Conservation (phyloP, 805 yeast genomes). For the Henningerozyma blattae region DNA sequence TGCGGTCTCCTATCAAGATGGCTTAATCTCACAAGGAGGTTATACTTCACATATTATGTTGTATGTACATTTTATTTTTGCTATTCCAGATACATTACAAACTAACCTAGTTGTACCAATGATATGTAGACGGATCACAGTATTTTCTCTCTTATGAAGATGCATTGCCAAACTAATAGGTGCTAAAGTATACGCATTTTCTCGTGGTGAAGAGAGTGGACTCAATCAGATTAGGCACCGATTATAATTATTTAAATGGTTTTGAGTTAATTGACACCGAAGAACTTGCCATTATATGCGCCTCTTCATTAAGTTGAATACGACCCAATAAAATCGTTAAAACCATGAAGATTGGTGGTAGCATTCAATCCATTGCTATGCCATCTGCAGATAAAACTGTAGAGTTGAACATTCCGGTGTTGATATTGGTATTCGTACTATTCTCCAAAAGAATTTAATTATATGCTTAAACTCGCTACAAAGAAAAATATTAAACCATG, state of each 20-base stretch:
- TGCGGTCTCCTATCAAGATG: slow-evolving; percentile 30
- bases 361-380: slow-evolving; percentile 19
- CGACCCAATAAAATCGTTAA: slow-evolving; percentile 25
- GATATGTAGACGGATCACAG: slow-evolving; percentile 71
- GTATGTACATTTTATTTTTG: slow-evolving; percentile 50
- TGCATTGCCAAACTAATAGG: slow-evolving; percentile 47
- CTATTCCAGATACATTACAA: slow-evolving; percentile 44
- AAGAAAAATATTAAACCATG: not conserved
- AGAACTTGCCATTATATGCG: slow-evolving; percentile 40
- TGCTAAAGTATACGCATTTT: slow-evolving; percentile 45
- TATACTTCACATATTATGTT: slow-evolving; percentile 56
- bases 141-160: slow-evolving; percentile 53
- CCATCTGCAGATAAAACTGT: not conserved
- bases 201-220: slow-evolving; percentile 39
- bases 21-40: slow-evolving; percentile 50
- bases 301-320: slow-evolving; percentile 30
- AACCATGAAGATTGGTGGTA: slow-evolving; percentile 24
- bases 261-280: slow-evolving; percentile 27
- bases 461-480: not conserved
- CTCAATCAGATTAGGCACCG: slow-evolving; percentile 40
- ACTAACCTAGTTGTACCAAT: slow-evolving; percentile 55
- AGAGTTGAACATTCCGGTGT: not conserved
- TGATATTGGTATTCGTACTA: not conserved
- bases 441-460: not conserved
- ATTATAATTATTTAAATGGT: slow-evolving; percentile 40